Evolutionary conservation across 768 basidiomycete genomes (phyloP).

Genomic region (Tulasnella sp.): DNA sequence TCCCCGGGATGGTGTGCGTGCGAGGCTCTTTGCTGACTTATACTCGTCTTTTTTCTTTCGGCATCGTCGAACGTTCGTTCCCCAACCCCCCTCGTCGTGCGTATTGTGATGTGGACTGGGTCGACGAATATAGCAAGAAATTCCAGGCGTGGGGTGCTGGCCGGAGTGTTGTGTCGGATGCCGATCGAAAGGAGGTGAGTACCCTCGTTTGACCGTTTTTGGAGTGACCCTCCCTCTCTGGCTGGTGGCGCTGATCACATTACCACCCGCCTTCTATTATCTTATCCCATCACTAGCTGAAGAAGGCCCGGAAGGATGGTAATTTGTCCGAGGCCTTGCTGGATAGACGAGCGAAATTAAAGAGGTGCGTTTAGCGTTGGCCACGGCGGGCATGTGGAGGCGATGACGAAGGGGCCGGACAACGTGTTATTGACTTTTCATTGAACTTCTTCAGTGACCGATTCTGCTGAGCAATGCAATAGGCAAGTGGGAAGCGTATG

Average conservation of each 20-base stretch:
- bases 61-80: too few relatives aligned
- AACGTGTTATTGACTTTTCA: not conserved
- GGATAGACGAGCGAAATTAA: conserved; percentile 76
- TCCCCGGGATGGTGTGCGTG: not conserved
- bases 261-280: not conserved
- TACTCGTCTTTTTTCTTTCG: too few relatives aligned
- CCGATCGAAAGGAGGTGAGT: conserved; percentile 70
- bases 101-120: too few relatives aligned
- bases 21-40: not conserved
- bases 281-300: conserved; percentile 50
- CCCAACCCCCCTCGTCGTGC: too few relatives aligned
- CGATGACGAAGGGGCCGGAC: not conserved
- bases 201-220: not conserved
- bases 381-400: not conserved
- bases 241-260: conserved; percentile 3
- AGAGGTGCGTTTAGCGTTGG: conserved; percentile 51
- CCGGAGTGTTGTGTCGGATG: conserved; percentile 60
- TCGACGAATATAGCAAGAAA: conserved; percentile 34
- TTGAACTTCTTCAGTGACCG: conserved; percentile 28
- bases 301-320: conserved; percentile 72
- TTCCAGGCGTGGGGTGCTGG: conserved; percentile 87
- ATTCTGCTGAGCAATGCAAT: conserved; percentile 29
- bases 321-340: conserved; percentile 75
- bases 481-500: not conserved
- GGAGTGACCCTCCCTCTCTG: not conserved